phyloP scores from a whole-genome alignment of 352 stramenopile species.

The Phytophthora aleatoria region DNA sequence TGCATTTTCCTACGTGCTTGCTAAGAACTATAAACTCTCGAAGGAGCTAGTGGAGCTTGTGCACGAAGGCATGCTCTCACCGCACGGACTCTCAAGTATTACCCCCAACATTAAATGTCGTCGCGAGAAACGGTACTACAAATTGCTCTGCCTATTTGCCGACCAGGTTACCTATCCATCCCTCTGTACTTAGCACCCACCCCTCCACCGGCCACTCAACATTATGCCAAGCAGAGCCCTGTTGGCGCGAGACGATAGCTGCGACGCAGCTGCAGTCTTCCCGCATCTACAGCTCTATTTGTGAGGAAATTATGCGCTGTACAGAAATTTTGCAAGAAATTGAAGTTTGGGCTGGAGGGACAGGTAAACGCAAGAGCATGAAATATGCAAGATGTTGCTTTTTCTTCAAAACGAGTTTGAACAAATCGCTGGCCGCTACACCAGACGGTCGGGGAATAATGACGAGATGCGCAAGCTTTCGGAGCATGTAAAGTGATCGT shows the following conservation, averaged over 20 bases:
- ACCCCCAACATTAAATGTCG: conserved; percentile 1
- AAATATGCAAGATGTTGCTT: conserved; percentile 14
- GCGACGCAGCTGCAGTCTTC: background rate
- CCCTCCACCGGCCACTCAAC: background rate
- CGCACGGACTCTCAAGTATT: conserved; percentile 4
- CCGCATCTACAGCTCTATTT: background rate
- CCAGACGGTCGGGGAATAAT: conserved; percentile 2
- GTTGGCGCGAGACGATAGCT: background rate
- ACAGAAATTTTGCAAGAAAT: background rate
- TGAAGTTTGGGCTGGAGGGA: conserved; percentile 2
- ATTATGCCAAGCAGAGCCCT: background rate
- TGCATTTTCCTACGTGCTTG: conserved; percentile 1
- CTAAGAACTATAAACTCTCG: background rate
- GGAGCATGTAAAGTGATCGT: background rate
- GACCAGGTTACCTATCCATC: background rate
- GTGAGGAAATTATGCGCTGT: background rate
- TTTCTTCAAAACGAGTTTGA: conserved; percentile 16
- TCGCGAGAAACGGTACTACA: conserved; percentile 15
- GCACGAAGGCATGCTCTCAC: conserved; percentile 6
- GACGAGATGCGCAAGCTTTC: background rate
- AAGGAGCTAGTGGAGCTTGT: conserved; percentile 2
- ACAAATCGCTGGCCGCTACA: conserved; percentile 2
- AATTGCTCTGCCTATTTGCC: conserved; percentile 5
- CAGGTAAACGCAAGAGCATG: conserved; percentile 5
- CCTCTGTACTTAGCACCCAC: background rate